A percentile compares a stretch with the other conserved stretches of the same genome.
These are phyloP conservation scores for Paraglomus occultum DNA, from an alignment of 192 early-diverging fungal genomes.

Conservation along the genomic window DNA sequence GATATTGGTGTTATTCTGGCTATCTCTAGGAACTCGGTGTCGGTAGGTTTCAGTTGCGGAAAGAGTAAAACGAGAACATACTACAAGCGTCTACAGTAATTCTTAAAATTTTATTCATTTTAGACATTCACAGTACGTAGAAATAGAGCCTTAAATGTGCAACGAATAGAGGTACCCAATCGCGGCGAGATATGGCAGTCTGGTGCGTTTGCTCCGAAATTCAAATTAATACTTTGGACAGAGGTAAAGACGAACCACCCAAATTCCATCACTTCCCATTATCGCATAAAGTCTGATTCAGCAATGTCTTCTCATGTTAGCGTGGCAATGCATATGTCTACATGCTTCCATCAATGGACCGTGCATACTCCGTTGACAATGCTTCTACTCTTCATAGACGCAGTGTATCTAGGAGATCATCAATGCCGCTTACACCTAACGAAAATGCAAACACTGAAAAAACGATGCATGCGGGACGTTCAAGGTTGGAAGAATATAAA, in stretches of 20 bases:
- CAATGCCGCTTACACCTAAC: conserved; percentile 6
- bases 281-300: background rate
- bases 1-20: conserved; percentile 36
- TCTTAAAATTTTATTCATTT: background rate
- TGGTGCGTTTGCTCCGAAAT: conserved; percentile 37
- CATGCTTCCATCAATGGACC: conserved; percentile 18
- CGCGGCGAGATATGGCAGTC: conserved; percentile 35
- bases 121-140: conserved; percentile 24
- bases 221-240: conserved; percentile 42
- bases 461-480: background rate
- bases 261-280: background rate
- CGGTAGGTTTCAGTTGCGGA: conserved; percentile 27
- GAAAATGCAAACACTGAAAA: background rate
- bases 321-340: conserved; percentile 39
- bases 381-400: background rate
- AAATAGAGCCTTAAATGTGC: conserved; percentile 18
- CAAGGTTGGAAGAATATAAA: conserved; percentile 3
- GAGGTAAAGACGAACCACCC: conserved; percentile 35
- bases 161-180: conserved; percentile 8
- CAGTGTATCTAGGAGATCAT: background rate
- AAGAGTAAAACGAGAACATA: background rate
- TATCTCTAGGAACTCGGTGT: conserved; percentile 30
- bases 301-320: conserved; percentile 18
- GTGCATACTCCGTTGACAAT: conserved; percentile 6
- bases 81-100: background rate